phyloP scores from a whole-genome alignment of 2,329 filamentous ascomycete genomes.

The Sordariomycetes sp. region DNA sequence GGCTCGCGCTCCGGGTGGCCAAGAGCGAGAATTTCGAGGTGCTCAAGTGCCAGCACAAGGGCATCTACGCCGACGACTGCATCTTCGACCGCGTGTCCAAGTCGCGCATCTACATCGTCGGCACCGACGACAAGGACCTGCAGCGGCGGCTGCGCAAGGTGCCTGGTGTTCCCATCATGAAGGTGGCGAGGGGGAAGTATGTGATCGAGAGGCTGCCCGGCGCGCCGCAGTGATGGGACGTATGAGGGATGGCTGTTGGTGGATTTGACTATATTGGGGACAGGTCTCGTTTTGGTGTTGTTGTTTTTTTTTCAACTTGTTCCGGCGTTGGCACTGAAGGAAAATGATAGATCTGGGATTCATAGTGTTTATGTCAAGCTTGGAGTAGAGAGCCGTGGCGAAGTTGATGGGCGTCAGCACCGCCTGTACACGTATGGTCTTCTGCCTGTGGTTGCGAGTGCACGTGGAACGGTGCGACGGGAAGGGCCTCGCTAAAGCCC shows the following conservation, averaged over 20 bases:
- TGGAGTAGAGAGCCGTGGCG: no score
- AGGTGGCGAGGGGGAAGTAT: conserved; percentile 81
- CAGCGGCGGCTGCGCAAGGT: conserved; percentile 74
- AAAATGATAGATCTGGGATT: no score
- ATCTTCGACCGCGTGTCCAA: conserved; percentile 66
- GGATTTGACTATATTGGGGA: not conserved
- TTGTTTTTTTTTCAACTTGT: not conserved
- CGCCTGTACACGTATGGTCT: no score
- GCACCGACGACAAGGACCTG: conserved; percentile 67
- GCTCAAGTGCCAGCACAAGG: conserved; percentile 82
- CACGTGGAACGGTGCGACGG: no score
- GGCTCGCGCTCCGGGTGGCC: conserved; percentile 76
- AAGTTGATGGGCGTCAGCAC: no score
- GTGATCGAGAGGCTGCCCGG: conserved; percentile 86
- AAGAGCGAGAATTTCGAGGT: conserved; percentile 83
- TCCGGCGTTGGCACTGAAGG: not conserved
- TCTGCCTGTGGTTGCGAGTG: no score
- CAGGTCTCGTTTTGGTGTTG: not conserved
- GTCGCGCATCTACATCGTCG: conserved; percentile 68
- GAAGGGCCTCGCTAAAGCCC: no score
- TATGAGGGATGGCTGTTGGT: not conserved
- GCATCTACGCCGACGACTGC: conserved; percentile 74
- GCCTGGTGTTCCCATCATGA: conserved; percentile 60
- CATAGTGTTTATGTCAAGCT: no score
- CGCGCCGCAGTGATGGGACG: conserved; percentile 48